Evolutionary conservation across 2,329 filamentous ascomycete species (phyloP), one percentile per base, ranked within the genome.

Genomic region (Xylaria sp.): DNA sequence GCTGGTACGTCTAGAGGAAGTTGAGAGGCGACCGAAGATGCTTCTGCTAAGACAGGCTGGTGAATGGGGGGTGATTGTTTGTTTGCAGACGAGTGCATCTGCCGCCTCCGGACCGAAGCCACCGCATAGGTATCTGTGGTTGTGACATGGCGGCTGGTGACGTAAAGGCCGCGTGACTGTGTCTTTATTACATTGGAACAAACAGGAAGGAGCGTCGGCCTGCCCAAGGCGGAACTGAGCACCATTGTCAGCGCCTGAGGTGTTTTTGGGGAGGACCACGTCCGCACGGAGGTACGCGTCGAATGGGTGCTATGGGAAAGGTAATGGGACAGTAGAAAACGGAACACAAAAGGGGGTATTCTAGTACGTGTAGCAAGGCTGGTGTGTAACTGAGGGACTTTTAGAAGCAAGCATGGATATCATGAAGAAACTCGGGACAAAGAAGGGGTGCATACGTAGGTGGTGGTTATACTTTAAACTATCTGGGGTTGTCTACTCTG

Each of bases 71-170:
- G 56, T 22, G 60, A 60, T 34, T 63, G 37, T 61, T 63, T 57
- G 49, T 48, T 62, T 2, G 61, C 48, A 22, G 68, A 64, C 20
- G 60, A 63, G 29, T 69, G 68, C 57, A 70, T 66, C 16, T 57
- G 61, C 49, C 64, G 61, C 40, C 50, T 60, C 39, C 55, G 48
- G 48, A 50, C 59, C 21, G 57, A 50, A 9, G 54, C 41, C 45
- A 56, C 42, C 44, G 44, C 59, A n/a, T n/a, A n/a, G n/a, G 49
- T 55, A 19, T 16, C 24, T 52, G 18, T 54, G 61, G 45, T 49
- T 37, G 47, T 48, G 50, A 50, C 60, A 58, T 62, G 46, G 38
- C 52, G 56, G 29, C 60, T 44, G 41, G 56, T 50, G 40, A 48
- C 44, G 50, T 61, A 60, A 62, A 66, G 53, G 51, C 58, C 52